phyloP scores from a whole-genome alignment of 2,329 filamentous ascomycete species.

The Colletotrichum sojae region DNA sequence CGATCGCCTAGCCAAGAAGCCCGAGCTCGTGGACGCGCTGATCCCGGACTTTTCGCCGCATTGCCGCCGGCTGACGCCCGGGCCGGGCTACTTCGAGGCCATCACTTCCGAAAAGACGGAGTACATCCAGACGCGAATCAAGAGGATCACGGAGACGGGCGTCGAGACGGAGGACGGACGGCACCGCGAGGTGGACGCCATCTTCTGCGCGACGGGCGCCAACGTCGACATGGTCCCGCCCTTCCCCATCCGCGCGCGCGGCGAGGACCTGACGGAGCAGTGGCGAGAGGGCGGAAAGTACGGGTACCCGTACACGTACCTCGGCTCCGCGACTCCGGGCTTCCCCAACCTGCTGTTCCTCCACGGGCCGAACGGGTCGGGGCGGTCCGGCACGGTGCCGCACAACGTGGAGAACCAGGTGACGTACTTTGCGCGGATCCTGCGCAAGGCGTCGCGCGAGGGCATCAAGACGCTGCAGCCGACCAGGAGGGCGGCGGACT shows the following conservation, averaged over 20 bases:
- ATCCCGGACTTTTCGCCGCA: conserved; percentile 75
- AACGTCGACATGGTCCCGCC: conserved; percentile 71
- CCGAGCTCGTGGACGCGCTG: conserved; percentile 68
- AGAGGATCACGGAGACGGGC: conserved; percentile 69
- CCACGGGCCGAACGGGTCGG: conserved; percentile 72
- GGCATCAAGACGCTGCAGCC: conserved; percentile 75
- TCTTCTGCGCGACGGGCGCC: conserved; percentile 79
- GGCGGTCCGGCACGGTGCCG: conserved; percentile 76
- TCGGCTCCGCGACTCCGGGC: conserved; percentile 73
- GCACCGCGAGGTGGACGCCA: conserved; percentile 71
- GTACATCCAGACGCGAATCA: conserved; percentile 71
- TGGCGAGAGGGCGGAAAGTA: conserved; percentile 70
- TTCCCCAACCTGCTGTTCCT: conserved; percentile 79
- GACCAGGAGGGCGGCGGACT: conserved; percentile 71
- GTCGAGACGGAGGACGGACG: conserved; percentile 72
- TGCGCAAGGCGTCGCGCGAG: conserved; percentile 77
- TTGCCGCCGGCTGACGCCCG: conserved; percentile 76
- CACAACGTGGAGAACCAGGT: conserved; percentile 77
- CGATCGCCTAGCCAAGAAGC: conserved; percentile 65
- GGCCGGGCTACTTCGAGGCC: conserved; percentile 77
- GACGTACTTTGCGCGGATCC: conserved; percentile 74
- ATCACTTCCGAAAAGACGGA: conserved; percentile 73
- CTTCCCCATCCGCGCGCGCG: conserved; percentile 71
- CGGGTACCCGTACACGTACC: conserved; percentile 77
- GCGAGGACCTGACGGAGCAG: conserved; percentile 65